phyloP scores from a whole-genome alignment of 768 basidiomycete genomes.

The Termitomyces heimii region DNA sequence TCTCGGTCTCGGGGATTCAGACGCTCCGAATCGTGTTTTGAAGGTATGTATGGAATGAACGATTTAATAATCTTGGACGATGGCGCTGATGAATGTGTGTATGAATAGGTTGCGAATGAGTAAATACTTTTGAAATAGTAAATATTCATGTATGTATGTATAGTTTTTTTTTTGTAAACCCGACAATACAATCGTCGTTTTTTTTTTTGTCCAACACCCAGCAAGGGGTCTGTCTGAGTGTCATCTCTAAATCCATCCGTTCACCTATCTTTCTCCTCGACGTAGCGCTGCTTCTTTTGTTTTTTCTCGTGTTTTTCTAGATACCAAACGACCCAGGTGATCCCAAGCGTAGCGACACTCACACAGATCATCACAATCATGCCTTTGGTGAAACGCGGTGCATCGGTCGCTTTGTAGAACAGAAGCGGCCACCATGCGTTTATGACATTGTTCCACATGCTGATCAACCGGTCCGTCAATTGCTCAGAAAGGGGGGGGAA shows the following conservation, averaged over 20 bases:
- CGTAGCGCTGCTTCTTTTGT: not conserved
- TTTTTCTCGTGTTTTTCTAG: conserved; percentile 34
- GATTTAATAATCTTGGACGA: not conserved
- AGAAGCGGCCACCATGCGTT: conserved; percentile 70
- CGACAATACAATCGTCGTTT: not conserved
- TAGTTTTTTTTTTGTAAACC: not conserved
- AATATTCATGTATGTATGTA: too few relatives aligned
- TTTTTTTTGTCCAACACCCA: too few relatives aligned
- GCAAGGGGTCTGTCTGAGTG: too few relatives aligned
- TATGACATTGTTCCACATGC: conserved; percentile 66
- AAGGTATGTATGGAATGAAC: conserved; percentile 1
- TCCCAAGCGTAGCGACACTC: conserved; percentile 46
- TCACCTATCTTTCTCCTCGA: not conserved
- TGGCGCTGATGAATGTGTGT: not conserved
- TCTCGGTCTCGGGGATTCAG: not conserved
- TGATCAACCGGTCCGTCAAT: conserved; percentile 15
- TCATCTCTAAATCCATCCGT: not conserved
- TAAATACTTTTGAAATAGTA: not conserved
- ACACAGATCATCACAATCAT: conserved; percentile 65
- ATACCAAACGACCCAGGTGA: conserved; percentile 53
- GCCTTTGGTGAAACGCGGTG: conserved; percentile 60
- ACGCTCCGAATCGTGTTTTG: not conserved
- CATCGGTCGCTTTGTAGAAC: conserved; percentile 70
- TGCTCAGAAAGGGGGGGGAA: too few relatives aligned
- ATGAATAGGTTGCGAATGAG: conserved; percentile 1